phyloP scores from a whole-genome alignment of 345 rosid genomes.

The Boechera divaricarpa region DNA sequence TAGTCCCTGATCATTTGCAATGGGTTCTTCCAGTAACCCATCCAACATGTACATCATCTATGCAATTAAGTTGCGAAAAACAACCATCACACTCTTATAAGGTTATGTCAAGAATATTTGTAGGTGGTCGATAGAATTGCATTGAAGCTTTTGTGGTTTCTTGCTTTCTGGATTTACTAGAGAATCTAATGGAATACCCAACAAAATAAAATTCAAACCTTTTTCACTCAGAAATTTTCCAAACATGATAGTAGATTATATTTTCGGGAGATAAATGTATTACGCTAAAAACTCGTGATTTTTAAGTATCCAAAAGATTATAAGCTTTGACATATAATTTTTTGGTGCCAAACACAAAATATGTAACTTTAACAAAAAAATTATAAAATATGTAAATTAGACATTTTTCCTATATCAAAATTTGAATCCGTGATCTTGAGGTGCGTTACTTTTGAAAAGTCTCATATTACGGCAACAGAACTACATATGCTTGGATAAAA shows the following conservation, averaged over 20 bases:
- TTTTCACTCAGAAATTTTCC: not conserved
- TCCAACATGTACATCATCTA: not conserved
- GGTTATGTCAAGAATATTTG: not conserved
- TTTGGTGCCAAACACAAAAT: not conserved
- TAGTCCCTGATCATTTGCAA: not conserved
- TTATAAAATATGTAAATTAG: not conserved
- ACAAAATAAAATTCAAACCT: no score
- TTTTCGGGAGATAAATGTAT: not conserved
- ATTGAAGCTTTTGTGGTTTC: not conserved
- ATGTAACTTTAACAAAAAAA: no score
- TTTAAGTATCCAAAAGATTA: not conserved
- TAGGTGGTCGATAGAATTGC: not conserved
- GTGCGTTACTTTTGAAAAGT: not conserved
- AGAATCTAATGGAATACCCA: not conserved
- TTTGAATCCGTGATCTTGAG: not conserved
- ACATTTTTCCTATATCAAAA: not conserved
- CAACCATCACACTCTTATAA: not conserved
- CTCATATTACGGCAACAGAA: not conserved
- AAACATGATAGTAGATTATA: not conserved
- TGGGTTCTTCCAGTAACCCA: not conserved
- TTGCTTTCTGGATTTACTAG: not conserved
- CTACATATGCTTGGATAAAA: not conserved
- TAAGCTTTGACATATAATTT: not conserved
- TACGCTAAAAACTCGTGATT: not conserved
- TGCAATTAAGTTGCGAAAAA: not conserved